Conservation (phyloP, 2,329 filamentous ascomycete genomes). For the Beauveria asiatica region DNA sequence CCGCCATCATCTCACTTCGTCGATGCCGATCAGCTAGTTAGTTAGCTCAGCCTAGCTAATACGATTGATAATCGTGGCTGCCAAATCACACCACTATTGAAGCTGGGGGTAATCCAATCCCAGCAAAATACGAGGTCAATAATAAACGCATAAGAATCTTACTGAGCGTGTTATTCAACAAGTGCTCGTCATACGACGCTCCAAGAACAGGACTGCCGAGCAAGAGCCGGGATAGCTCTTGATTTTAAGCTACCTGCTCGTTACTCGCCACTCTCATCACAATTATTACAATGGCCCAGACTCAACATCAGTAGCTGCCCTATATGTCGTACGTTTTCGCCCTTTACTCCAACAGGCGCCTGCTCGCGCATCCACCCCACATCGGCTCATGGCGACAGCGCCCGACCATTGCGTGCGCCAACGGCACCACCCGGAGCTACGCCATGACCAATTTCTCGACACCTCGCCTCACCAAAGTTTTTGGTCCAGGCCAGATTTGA, state of each 20-base stretch:
- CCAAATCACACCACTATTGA: neutral
- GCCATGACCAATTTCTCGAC: neutral
- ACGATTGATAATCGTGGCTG: neutral
- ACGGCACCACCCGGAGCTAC: neutral
- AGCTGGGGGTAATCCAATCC: neutral
- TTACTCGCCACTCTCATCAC: neutral
- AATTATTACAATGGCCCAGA: no score
- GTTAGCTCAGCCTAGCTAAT: neutral
- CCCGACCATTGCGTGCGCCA: neutral
- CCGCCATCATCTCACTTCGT: neutral
- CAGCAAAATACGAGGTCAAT: neutral
- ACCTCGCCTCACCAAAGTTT: neutral
- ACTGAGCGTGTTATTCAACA: neutral
- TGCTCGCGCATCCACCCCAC: neutral
- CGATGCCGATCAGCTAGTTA: neutral
- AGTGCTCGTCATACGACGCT: neutral
- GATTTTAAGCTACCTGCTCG: neutral
- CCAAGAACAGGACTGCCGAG: neutral
- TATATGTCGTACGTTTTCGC: no score
- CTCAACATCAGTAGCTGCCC: neutral
- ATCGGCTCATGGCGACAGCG: conserved; percentile 6
- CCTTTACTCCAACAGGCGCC: neutral
- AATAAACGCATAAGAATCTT: neutral
- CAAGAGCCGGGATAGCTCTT: neutral
- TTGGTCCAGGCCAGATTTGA: no score